Conservation (phyloP, 148 eudicot genomes). For the Gaultheria prostrata region DNA sequence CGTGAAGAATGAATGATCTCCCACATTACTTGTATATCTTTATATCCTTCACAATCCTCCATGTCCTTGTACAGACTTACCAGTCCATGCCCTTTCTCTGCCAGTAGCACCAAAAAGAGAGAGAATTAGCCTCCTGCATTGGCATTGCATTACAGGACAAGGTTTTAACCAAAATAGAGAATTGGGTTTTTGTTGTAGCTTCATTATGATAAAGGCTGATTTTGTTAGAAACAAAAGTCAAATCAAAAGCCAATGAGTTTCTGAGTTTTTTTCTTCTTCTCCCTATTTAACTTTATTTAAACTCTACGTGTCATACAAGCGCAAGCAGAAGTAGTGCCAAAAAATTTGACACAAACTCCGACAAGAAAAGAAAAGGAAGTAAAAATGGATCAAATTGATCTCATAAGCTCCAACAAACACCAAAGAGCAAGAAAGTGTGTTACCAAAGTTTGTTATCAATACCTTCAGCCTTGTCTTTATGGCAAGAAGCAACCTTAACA, state of each 20-base stretch:
- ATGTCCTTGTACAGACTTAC: conserved; percentile 53
- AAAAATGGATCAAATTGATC: not conserved
- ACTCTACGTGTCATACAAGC: too few relatives aligned
- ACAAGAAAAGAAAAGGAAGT: not conserved
- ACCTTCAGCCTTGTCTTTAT: conserved; percentile 29
- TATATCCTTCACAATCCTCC: conserved; percentile 61
- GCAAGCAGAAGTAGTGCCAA: too few relatives aligned
- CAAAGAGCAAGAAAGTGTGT: not conserved
- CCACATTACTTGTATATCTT: conserved; percentile 74
- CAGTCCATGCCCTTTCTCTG: conserved; percentile 41
- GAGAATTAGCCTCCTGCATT: not conserved
- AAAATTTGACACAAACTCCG: not conserved
- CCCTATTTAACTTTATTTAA: not conserved
- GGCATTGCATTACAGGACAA: not conserved
- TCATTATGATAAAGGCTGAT: not conserved
- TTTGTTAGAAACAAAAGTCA: not conserved
- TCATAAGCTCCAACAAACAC: not conserved
- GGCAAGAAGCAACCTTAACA: conserved; percentile 26
- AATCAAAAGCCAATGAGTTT: not conserved
- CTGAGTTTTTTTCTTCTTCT: not conserved
- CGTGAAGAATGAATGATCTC: conserved; percentile 54
- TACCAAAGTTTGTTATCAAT: not conserved
- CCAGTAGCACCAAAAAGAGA: not conserved
- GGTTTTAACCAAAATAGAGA: not conserved
- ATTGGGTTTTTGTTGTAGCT: not conserved